Evolutionary conservation across 352 stramenopile species (phyloP).

Genomic region (Aphanomyces stellatus): DNA sequence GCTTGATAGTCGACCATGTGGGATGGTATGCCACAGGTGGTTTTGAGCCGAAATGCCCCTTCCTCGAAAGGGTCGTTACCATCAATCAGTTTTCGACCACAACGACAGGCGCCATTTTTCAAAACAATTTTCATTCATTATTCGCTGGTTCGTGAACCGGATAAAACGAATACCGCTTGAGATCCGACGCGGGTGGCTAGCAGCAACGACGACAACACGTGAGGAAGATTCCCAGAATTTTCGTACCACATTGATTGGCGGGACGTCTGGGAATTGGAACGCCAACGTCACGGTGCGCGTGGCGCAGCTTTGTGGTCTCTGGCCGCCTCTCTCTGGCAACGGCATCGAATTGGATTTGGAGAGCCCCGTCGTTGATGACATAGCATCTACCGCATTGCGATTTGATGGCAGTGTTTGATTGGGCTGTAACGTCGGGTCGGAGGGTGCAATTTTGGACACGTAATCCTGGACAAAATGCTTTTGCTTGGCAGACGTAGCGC

Average conservation of each 20-base stretch:
- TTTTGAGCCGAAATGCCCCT: no score
- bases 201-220: background rate
- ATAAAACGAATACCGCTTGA: slow-evolving; percentile 8
- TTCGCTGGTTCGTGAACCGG: background rate
- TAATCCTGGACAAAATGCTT: slow-evolving; percentile 8
- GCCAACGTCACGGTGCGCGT: background rate
- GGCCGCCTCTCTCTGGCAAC: background rate
- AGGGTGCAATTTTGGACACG: background rate
- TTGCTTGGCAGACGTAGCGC: background rate
- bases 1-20: no score
- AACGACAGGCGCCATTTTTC: no score
- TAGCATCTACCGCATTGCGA: background rate
- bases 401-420: background rate
- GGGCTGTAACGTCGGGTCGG: background rate
- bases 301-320: background rate
- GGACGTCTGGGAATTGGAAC: background rate
- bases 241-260: background rate
- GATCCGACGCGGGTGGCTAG: background rate
- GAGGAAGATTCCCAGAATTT: background rate
- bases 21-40: no score
- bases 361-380: no score
- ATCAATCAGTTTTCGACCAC: no score
- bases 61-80: no score
- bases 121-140: background rate
- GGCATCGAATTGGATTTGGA: background rate